These are phyloP conservation scores for Atalantia buxifolia DNA, from an alignment of 345 rosid genomes.

Conservation along the genomic window DNA sequence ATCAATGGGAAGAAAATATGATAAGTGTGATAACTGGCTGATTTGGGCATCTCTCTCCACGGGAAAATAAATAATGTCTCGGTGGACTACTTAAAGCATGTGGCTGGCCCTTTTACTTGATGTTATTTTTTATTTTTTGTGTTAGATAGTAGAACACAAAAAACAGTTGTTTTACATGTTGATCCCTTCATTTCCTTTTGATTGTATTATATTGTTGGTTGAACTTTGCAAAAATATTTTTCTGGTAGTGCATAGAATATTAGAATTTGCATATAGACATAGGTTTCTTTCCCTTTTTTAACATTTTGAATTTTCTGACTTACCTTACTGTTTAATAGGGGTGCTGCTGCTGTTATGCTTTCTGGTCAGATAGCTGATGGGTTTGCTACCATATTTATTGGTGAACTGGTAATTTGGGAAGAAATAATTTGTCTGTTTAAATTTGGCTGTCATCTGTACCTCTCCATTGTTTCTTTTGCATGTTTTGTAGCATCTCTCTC, in stretches of 20 bases:
- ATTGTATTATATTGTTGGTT: neutral
- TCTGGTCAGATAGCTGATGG: conserved; percentile 97
- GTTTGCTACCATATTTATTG: conserved; percentile 70
- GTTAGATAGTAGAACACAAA: neutral
- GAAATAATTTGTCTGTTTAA: neutral
- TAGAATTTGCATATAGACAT: neutral
- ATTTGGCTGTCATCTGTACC: neutral
- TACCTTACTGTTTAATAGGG: conserved; percentile 37
- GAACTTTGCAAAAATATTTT: neutral
- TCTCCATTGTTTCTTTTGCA: neutral
- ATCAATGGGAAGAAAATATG: neutral
- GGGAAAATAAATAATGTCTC: neutral
- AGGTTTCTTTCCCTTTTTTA: neutral
- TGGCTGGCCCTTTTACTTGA: neutral
- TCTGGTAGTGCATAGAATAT: too few species aligned
- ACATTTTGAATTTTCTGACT: neutral
- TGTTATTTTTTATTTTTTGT: neutral
- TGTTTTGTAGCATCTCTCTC: neutral
- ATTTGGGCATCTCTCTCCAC: neutral
- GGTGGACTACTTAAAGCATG: neutral
- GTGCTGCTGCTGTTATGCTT: conserved; percentile 88
- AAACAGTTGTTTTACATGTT: neutral
- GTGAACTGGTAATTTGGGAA: conserved; percentile 69
- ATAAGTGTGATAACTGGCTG: neutral
- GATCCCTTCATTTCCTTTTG: neutral